Evolutionary conservation across 257 asterid genomes (phyloP).

Genomic region (Sherardia arvensis): DNA sequence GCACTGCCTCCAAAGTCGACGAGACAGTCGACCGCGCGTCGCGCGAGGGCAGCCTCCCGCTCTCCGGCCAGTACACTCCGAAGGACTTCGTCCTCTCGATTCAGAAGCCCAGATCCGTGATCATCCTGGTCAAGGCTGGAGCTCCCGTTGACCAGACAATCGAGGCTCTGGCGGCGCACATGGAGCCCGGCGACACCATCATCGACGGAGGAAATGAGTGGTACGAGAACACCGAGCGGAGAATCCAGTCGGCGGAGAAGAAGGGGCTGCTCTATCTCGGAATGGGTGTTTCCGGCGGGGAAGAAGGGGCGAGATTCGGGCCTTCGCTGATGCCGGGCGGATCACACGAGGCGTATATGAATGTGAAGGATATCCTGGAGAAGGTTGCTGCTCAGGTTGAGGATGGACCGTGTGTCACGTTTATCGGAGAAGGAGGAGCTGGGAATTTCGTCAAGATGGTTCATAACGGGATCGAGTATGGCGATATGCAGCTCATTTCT

Average conservation of each 20-base stretch:
- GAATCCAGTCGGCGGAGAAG: slow-evolving; percentile 39
- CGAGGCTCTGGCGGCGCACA: slow-evolving; percentile 54
- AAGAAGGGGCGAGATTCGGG: slow-evolving; percentile 79
- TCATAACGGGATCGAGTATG: slow-evolving; percentile 87
- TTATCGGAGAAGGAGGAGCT: slow-evolving; percentile 79
- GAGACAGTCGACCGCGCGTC: slow-evolving; percentile 80
- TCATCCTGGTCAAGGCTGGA: slow-evolving; percentile 88
- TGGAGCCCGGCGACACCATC: slow-evolving; percentile 91
- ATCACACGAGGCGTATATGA: slow-evolving; percentile 60
- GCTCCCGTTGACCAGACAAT: slow-evolving; percentile 90
- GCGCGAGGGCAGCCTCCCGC: slow-evolving; percentile 61
- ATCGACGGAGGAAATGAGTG: slow-evolving; percentile 94
- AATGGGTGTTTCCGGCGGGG: slow-evolving; percentile 97
- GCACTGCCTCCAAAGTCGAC: slow-evolving; percentile 68
- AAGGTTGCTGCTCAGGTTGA: slow-evolving; percentile 89
- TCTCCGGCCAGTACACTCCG: slow-evolving; percentile 62
- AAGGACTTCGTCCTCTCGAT: slow-evolving; percentile 65
- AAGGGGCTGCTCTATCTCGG: slow-evolving; percentile 69
- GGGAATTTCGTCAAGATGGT: slow-evolving; percentile 94
- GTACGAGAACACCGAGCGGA: slow-evolving; percentile 86
- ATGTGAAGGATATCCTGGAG: slow-evolving; percentile 49
- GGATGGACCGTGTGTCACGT: slow-evolving; percentile 90
- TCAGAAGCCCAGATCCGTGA: slow-evolving; percentile 60
- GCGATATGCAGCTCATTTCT: slow-evolving; percentile 87
- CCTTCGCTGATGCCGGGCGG: slow-evolving; percentile 94